phyloP scores from a whole-genome alignment of 2,329 filamentous ascomycete species.

The Aspergillus proliferans region DNA sequence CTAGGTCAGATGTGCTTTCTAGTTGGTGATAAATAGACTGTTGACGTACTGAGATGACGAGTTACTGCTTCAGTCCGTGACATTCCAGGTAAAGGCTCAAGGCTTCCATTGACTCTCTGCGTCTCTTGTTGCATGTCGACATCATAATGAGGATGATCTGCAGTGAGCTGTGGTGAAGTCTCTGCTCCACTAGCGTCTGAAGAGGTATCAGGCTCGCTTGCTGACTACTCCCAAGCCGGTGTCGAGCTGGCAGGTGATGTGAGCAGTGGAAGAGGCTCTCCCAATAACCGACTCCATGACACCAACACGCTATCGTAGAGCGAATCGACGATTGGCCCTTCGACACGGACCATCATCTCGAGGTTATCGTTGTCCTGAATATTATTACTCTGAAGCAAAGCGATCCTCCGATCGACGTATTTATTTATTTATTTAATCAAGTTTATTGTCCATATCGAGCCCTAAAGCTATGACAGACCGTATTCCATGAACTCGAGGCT shows the following conservation, averaged over 20 bases:
- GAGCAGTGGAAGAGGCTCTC: constrained; percentile 54
- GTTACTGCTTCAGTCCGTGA: constrained; percentile 54
- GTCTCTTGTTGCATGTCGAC: constrained; percentile 55
- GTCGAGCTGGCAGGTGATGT: constrained; percentile 42
- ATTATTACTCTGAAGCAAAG: constrained; percentile 70
- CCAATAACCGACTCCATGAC: constrained; percentile 61
- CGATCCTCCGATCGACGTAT: constrained; percentile 60
- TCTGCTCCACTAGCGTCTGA: constrained; percentile 9
- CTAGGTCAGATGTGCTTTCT: background rate
- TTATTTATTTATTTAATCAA: too few relatives aligned
- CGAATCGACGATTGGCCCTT: constrained; percentile 69
- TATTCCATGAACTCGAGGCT: too few relatives aligned
- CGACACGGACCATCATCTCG: constrained; percentile 72
- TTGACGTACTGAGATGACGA: constrained; percentile 52
- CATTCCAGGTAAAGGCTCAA: constrained; percentile 48
- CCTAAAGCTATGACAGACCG: too few relatives aligned
- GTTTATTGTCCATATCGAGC: too few relatives aligned
- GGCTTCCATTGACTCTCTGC: constrained; percentile 52
- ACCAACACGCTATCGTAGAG: constrained; percentile 69
- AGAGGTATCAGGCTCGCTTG: constrained; percentile 2
- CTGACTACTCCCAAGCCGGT: constrained; percentile 17
- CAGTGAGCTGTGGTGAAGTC: constrained; percentile 50
- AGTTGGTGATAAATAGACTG: accelerated
- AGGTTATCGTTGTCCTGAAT: constrained; percentile 70
- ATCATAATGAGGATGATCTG: constrained; percentile 60